phyloP scores from a whole-genome alignment of 805 yeast genomes.

The Alloascoidea africana region DNA sequence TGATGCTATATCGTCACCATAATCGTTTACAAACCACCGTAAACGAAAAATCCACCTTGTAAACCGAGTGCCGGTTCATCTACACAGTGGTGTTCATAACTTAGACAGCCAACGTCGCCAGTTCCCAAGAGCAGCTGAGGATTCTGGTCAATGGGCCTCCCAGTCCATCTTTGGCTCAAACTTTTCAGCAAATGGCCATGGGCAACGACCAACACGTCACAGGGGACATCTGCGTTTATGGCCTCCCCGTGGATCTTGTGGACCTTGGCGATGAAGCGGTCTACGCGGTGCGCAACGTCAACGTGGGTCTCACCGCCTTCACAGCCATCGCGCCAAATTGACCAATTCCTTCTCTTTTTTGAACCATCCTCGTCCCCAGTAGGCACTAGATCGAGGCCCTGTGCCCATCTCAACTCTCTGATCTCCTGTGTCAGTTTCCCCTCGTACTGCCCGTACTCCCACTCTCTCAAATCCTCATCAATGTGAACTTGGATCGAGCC shows the following conservation, averaged over 20 bases:
- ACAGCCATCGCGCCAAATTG: conserved; percentile 87
- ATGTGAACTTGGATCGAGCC: conserved; percentile 27
- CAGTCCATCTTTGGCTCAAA: conserved; percentile 82
- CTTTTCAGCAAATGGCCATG: conserved; percentile 91
- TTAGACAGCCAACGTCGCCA: conserved; percentile 86
- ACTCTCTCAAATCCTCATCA: conserved; percentile 65
- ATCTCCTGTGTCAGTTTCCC: conserved; percentile 64
- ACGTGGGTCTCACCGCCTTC: conserved; percentile 69
- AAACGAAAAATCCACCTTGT: conserved; percentile 72
- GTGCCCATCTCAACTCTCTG: conserved; percentile 34
- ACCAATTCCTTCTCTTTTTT: conserved; percentile 39
- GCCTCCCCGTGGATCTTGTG: conserved; percentile 41
- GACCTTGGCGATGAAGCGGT: conserved; percentile 50
- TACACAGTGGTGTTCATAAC: conserved; percentile 74
- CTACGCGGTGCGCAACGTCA: conserved; percentile 59
- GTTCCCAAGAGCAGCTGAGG: conserved; percentile 84
- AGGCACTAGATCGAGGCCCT: conserved; percentile 38
- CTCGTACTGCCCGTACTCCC: conserved; percentile 96
- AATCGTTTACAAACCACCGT: conserved; percentile 5
- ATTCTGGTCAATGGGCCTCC: conserved; percentile 36
- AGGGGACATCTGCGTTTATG: conserved; percentile 29
- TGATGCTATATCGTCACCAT: too few species aligned
- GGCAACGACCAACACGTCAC: conserved; percentile 74
- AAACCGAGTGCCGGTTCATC: conserved; percentile 78
- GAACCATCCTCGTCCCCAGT: too few species aligned